Base-by-base conservation (phyloP, 768 basidiomycete genomes). In the Amanita brunnescens region DNA sequence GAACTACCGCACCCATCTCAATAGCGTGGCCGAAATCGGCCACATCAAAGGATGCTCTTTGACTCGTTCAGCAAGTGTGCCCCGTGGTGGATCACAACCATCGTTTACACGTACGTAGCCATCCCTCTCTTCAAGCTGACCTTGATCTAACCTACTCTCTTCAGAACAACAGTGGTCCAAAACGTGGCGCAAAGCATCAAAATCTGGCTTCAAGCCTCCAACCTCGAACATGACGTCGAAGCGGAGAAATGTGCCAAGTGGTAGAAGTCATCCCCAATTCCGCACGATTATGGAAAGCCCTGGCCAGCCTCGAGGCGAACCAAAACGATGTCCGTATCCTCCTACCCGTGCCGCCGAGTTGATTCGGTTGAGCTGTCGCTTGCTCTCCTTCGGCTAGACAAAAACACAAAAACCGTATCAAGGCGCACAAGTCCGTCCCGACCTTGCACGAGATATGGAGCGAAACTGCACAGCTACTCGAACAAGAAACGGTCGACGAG, bases 361-460 rank as follows among this genome's bases (percentile, higher is more conserved):
- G 33, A 92, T 98, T 94, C 92, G 0, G 92, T 96, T 49, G 96
- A 99, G 61, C 81, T 99, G 13, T 98, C 96, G 95, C 83, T 98
- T 34, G 94, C 95, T 1, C 85, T 99, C n/a, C 95, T 95, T 0
- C 87, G 95, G 8, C 77, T 98, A 6, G 96, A 98, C 69, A 88
- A 91, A 21, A 80, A 82, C 32, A 95, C 95, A 0, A 90, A 91
- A 61, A 81, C 85, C 1, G 96, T 98, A 0, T 78, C 75, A 93
- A 88, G 65, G 96, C 96, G 2, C 85, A 94, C 46, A 90, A 90
- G 60, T 83, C 89, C 7, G 83, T 98, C 32, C 95, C 94, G 1
- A 99, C 96, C 0, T 88, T 85, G 10, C 94, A 98, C 67, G 96
- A 98, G 61, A 98, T 99, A 54, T 99, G 95, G 94, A 96, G 98